Evolutionary conservation across 352 stramenopile genomes (phyloP).

Genomic region (Phytophthora fragariaefolia): DNA sequence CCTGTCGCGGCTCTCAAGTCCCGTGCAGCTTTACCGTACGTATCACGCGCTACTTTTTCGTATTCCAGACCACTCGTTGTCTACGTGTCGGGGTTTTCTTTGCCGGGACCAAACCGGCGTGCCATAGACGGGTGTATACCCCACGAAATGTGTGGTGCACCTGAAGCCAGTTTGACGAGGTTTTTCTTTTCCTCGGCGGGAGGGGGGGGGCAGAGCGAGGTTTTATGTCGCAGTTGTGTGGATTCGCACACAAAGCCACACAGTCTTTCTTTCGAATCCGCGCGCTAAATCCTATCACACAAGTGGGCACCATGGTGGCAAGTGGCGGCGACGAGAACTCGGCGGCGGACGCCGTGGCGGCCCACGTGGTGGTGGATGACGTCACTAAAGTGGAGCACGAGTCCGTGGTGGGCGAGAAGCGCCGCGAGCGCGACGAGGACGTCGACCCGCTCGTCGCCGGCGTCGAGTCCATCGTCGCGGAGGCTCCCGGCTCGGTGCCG

Average conservation of each 20-base stretch:
- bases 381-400: constrained; percentile 29
- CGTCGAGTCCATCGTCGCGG: constrained; percentile 26
- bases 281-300: constrained; percentile 14
- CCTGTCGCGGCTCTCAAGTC: neutral
- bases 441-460: constrained; percentile 30
- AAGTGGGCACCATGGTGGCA: constrained; percentile 31
- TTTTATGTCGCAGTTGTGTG: constrained; percentile 49
- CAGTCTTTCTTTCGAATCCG: constrained; percentile 42
- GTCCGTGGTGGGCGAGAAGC: constrained; percentile 45
- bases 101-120: neutral
- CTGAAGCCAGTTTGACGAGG: constrained; percentile 26
- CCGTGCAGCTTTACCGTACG: neutral
- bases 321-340: constrained; percentile 33
- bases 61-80: neutral
- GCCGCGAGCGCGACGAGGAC: constrained; percentile 30
- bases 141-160: constrained; percentile 42
- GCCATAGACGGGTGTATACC: constrained; percentile 3
- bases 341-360: constrained; percentile 15
- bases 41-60: neutral
- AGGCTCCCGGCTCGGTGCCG: constrained; percentile 1
- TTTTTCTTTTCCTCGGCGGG: constrained; percentile 25
- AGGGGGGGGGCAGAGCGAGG: constrained; percentile 12
- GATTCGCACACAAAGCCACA: constrained; percentile 26
- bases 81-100: neutral
- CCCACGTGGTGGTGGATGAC: constrained; percentile 24